Evolutionary conservation across 306 rosid genomes (phyloP), one percentile per base, ranked within the genome.

Genomic region (Hippophae rhamnoides): DNA sequence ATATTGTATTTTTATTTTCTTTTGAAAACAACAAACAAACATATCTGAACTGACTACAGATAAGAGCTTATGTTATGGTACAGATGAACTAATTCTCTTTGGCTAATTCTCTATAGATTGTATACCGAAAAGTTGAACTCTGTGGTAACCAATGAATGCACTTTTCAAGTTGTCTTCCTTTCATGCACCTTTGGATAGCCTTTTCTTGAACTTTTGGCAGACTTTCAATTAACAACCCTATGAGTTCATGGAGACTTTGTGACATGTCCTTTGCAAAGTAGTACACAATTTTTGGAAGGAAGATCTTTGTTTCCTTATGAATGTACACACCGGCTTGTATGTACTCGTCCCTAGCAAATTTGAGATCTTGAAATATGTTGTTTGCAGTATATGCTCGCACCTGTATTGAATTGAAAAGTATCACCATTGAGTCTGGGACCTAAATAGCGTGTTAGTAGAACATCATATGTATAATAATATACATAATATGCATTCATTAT

Each of bases 211-310:
- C 58, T 47, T 69, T 68, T 7, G 40, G 13, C 3, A 65, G 46
- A 58, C 64, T 60, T 10, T 61, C 67, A 49, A 56, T 18, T 18
- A 76, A 46, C 8, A 47, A 58, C 47, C 70, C 76, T 72, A 70
- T 47, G 40, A 75, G 56, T 52, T 54, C 76, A 10, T 41, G 27
- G 57, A 44, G 51, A n/a, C 74, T 47, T 11, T 67, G 51, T 3
- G 77, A 71, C 77, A 63, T 63, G 66, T 76, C 77, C 52, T 71
- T 76, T 7, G 64, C 68, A 63, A 42, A 67, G 57, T 66, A 54
- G 52, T 71, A 7, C 0, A 76, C 41, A 27, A 76, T 51, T 63
- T 72, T 76, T 12, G 81, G 81, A 70, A 63, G 61, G 53, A 54
- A 58, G 48, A 76, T 42, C 70, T 76, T 38, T 11, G 61, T 63